Evolutionary conservation across 768 basidiomycete species (phyloP).

Genomic region (Lactarius sp.): DNA sequence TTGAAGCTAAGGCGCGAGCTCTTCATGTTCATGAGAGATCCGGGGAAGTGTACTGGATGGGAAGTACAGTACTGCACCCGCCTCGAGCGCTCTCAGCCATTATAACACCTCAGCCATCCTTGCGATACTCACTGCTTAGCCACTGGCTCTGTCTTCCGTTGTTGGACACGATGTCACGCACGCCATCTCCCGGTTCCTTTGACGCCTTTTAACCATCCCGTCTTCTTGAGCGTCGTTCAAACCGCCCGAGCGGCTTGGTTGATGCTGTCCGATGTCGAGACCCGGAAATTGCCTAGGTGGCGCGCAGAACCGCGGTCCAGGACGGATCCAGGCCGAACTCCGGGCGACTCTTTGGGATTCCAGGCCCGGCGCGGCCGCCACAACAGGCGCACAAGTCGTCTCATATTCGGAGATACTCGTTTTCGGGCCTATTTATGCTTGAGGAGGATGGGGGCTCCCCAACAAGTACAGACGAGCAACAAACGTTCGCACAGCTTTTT

Average conservation of each 20-base stretch:
- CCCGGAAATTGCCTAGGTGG: neutral
- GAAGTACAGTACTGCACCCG: neutral
- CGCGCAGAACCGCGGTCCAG: neutral
- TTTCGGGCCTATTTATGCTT: conserved; percentile 1
- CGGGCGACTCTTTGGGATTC: neutral
- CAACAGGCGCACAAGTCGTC: neutral
- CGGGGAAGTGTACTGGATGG: accelerated
- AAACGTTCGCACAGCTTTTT: neutral
- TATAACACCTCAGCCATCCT: neutral
- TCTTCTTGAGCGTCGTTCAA: neutral
- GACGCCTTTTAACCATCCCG: neutral
- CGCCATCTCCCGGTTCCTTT: too few species aligned
- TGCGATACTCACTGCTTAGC: neutral
- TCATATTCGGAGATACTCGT: neutral
- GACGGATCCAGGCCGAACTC: conserved; percentile 4
- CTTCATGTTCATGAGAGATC: too few species aligned
- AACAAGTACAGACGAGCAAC: neutral
- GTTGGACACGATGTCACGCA: neutral
- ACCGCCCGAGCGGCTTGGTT: neutral
- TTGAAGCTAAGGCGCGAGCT: too few species aligned
- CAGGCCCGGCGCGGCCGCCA: neutral
- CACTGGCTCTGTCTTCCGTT: neutral
- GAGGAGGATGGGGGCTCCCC: neutral
- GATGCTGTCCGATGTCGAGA: neutral
- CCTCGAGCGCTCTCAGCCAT: neutral